These are phyloP conservation scores for Sarcodon sp. DNA, from an alignment of 768 basidiomycete genomes.

Conservation along the genomic window DNA sequence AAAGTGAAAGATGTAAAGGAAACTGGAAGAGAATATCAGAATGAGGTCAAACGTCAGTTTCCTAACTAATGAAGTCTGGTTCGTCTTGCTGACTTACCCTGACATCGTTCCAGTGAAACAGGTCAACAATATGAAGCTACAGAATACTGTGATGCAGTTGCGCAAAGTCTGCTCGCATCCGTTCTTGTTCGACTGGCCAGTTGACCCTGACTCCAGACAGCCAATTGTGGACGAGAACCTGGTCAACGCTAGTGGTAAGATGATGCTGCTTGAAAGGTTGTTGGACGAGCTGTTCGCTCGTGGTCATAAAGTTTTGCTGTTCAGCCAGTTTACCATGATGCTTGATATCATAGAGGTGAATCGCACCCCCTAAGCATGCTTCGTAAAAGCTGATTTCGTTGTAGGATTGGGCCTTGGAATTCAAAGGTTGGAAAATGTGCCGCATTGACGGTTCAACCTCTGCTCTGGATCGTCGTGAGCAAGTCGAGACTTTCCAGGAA, in stretches of 20 bases:
- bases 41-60: constrained; percentile 46
- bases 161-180: constrained; percentile 95
- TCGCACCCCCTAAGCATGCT: constrained; percentile 1
- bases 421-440: constrained; percentile 74
- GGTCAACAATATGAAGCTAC: constrained; percentile 86
- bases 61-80: constrained; percentile 1
- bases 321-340: constrained; percentile 95
- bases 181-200: constrained; percentile 78
- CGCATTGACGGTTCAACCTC: constrained; percentile 86
- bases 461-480: constrained; percentile 68
- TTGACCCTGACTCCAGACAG: constrained; percentile 45
- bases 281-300: constrained; percentile 70
- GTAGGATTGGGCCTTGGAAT: constrained; percentile 82
- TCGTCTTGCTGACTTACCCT: background rate
- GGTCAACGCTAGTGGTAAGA: constrained; percentile 85
- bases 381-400: background rate
- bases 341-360: constrained; percentile 85
- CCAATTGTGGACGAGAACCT: constrained; percentile 67
- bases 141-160: constrained; percentile 91
- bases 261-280: constrained; percentile 89
- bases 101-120: constrained; percentile 45
- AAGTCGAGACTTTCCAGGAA: constrained; percentile 79
- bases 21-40: constrained; percentile 42
- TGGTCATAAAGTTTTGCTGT: constrained; percentile 76
- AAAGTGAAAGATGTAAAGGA: constrained; percentile 35